Percentiles rank a stretch among this genome's conserved stretches.
These are phyloP conservation scores for Acer saccharum DNA, from an alignment of 345 rosid species.

Conservation along the genomic window DNA sequence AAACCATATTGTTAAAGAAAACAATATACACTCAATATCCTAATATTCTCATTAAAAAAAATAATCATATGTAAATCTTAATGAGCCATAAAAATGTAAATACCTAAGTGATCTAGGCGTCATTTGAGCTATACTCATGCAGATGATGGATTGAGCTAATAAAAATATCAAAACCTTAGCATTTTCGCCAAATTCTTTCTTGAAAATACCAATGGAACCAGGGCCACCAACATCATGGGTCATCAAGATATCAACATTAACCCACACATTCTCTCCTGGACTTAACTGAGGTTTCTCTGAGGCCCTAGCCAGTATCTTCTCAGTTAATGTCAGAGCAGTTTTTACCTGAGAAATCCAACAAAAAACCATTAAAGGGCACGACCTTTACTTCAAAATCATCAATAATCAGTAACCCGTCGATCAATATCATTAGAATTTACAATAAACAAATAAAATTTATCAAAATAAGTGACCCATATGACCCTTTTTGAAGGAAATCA, in stretches of 20 bases:
- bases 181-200: constrained; percentile 82
- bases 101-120: background rate
- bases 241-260: constrained; percentile 85
- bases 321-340: constrained; percentile 97
- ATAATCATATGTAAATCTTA: background rate
- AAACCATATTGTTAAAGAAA: no score
- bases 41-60: background rate
- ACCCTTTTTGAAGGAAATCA: background rate
- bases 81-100: background rate
- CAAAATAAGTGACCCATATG: background rate
- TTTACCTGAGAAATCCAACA: constrained; percentile 58
- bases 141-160: background rate
- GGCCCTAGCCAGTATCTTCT: constrained; percentile 86
- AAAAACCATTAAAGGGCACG: background rate
- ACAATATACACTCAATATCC: background rate
- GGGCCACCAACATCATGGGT: constrained; percentile 98
- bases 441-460: background rate
- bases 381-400: background rate
- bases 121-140: background rate
- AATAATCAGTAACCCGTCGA: background rate
- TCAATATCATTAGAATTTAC: background rate
- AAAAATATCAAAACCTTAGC: constrained; percentile 60
- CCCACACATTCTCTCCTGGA: constrained; percentile 98
- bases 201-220: constrained; percentile 89
- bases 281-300: constrained; percentile 66